Base-by-base conservation (phyloP, 805 yeast genomes). In the Cyberlindnera meyerae region DNA sequence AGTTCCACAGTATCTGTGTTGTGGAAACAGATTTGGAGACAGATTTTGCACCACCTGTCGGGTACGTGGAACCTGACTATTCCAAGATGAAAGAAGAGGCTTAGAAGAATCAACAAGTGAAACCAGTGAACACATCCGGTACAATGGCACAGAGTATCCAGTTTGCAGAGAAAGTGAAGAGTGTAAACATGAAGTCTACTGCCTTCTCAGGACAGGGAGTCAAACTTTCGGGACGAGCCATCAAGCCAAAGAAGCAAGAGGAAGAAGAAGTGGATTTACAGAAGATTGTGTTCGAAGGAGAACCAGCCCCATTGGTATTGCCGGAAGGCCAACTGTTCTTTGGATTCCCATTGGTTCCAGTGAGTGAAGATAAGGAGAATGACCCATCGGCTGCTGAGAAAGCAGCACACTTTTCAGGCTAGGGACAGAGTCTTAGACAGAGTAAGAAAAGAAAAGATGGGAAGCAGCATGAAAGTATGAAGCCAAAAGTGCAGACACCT, bases 31-130 rank as follows among this genome's bases (percentile, higher is more conserved):
- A 93, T 64, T 69, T 93, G 43, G 95, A 86, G 41, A 95, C 97
- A 0, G 99, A 93, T 56, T 93, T 93, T 66, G 97, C 97, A 2
- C 96, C 98, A 3, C 99, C 99, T 0, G 96, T 90, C 5, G 99
- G 99, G 0, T 93, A 93, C 57, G 96, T 85, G 14, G 97, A 90
- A 56, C 96, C 96, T 2, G 88, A 84, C 45, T 75, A 75, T 58
- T 20, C 62, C 47, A 48, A 57, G 59, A 25, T 38, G n/a, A 40
- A 39, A 28, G n/a, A n/a, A n/a, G n/a, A n/a, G n/a, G n/a, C n/a
- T n/a, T n/a, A n/a, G n/a, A n/a, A n/a, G n/a, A n/a, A n/a, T n/a
- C n/a, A n/a, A n/a, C n/a, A n/a, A n/a, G n/a, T n/a, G n/a, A n/a
- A n/a, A 5, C 27, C 14, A 18, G 29, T 33, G 3, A 68, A 63